A percentile compares a stretch with the other conserved stretches of the same genome.
These are phyloP conservation scores for Teratosphaeria pseudoeucalypti DNA, from an alignment of 2,329 filamentous ascomycete species.

Conservation along the genomic window DNA sequence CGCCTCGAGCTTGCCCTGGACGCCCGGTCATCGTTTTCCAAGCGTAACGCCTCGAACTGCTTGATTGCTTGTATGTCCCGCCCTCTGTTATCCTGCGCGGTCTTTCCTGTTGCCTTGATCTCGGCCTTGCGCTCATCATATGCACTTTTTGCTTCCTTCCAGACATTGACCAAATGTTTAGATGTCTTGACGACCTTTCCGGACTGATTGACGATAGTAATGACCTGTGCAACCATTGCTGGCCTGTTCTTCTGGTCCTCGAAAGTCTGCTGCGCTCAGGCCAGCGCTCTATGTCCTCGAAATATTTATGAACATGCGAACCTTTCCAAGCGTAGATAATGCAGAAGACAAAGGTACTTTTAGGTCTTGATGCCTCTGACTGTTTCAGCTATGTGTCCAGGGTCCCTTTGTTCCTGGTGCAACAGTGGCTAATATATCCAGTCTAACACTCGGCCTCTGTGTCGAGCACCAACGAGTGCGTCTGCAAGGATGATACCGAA, in stretches of 20 bases:
- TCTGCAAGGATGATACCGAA: neutral
- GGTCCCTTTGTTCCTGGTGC: neutral
- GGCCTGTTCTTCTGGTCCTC: neutral
- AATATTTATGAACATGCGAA: no score
- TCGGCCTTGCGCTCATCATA: conserved; percentile 83
- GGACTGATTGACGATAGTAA: conserved; percentile 83
- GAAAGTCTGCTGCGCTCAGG: neutral
- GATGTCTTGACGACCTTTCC: conserved; percentile 86
- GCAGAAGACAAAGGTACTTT: neutral
- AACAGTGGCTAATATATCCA: neutral
- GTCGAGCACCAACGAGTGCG: neutral
- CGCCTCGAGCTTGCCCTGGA: conserved; percentile 9
- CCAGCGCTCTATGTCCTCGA: neutral
- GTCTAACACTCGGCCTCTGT: neutral
- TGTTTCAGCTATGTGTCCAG: neutral
- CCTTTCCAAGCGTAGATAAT: neutral
- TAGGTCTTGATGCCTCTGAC: neutral
- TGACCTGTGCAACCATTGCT: conserved; percentile 48
- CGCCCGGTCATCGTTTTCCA: conserved; percentile 34
- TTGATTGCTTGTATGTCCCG: conserved; percentile 49
- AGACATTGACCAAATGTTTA: conserved; percentile 80
- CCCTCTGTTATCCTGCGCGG: conserved; percentile 33
- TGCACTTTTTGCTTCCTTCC: conserved; percentile 81
- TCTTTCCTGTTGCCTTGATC: conserved; percentile 60
- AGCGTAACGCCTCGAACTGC: conserved; percentile 40